Base-by-base conservation (phyloP, 2,329 filamentous ascomycete species). In the Fonsecaea pedrosoi region DNA sequence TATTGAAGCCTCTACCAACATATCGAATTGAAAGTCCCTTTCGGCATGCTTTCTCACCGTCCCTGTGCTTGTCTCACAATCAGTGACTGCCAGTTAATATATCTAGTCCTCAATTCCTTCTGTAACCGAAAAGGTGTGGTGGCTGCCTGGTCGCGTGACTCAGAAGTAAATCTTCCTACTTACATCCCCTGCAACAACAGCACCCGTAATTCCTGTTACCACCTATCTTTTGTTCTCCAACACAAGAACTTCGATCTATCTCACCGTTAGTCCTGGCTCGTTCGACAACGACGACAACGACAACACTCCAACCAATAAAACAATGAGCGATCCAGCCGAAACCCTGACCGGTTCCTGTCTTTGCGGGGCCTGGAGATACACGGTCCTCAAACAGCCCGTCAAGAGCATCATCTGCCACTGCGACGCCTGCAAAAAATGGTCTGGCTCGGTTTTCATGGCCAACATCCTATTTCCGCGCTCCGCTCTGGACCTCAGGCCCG, bases 381-480 rank as follows among this genome's bases (percentile, higher is more conserved):
- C 48, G 48, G 48, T 53, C 7, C 48, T 21, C 25, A 53, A 53
- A 21, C 9, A 53, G 12, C 48, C 48, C 15, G 4, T 53, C n/a
- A 53, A 53, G 48, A 53, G 48, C 48, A 53, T 53, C 48, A 32
- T 53, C 4, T 53, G 48, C 48, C 48, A 53, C n/a, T 53, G 48
- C 48, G 21, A 21, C 48, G n/a, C 15, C 48, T 53, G 48, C 48
- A 53, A 53, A 53, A 53, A 53, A 18, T 53, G 48, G 48, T 21
- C 48, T 7, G 48, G 48, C 1, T 10, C 15, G 3, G 18, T 18
- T 9, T 53, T 53, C 48, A 53, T 53, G 48, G 7, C 25, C 6
- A 53, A 53, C 48, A 15, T 53, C 48, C 9, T 53, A 18, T 53
- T 53, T 32, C 48, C 48, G 5, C 18, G 48, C 48, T 53, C 48